Evolutionary conservation across 148 eudicot genomes (phyloP).

Genomic region (Talinum fruticosum): DNA sequence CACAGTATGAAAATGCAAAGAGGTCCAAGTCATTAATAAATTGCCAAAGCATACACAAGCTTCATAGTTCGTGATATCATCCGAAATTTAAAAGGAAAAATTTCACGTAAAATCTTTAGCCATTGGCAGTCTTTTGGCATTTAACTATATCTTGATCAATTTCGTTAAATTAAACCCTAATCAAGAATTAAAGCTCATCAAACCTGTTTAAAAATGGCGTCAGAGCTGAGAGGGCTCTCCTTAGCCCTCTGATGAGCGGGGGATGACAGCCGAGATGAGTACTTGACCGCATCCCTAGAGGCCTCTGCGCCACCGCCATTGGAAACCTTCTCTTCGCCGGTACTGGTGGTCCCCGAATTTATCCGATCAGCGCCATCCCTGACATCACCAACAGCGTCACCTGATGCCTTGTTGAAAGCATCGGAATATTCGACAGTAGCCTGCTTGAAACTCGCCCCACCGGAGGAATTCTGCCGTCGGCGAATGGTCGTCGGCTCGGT

Average conservation of each 20-base stretch:
- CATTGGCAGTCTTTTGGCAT: not conserved
- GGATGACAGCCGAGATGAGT: conserved; percentile 54
- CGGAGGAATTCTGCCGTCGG: conserved; percentile 25
- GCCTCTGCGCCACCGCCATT: conserved; percentile 25
- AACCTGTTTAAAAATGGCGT: conserved; percentile 89
- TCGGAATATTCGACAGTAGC: conserved; percentile 20
- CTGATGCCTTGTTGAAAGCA: conserved; percentile 22
- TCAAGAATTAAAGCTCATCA: not conserved
- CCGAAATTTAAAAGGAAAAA: not conserved
- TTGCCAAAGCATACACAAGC: not conserved
- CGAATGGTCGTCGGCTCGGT: conserved; percentile 29
- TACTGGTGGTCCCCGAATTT: conserved; percentile 14
- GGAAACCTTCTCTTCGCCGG: conserved; percentile 24
- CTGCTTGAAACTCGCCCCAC: not conserved
- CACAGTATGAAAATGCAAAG: not conserved
- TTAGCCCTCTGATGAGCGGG: conserved; percentile 79
- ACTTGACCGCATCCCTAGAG: conserved; percentile 21
- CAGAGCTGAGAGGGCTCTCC: conserved; percentile 95
- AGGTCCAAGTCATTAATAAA: not conserved
- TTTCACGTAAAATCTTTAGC: not conserved
- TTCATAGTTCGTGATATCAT: not conserved
- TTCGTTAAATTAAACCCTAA: not conserved
- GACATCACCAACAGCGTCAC: conserved; percentile 24
- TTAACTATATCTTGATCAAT: not conserved
- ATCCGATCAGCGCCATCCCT: conserved; percentile 12